phyloP scores from a whole-genome alignment of 371 early-diverging fungal species.

The Rhizopus stolonifer region DNA sequence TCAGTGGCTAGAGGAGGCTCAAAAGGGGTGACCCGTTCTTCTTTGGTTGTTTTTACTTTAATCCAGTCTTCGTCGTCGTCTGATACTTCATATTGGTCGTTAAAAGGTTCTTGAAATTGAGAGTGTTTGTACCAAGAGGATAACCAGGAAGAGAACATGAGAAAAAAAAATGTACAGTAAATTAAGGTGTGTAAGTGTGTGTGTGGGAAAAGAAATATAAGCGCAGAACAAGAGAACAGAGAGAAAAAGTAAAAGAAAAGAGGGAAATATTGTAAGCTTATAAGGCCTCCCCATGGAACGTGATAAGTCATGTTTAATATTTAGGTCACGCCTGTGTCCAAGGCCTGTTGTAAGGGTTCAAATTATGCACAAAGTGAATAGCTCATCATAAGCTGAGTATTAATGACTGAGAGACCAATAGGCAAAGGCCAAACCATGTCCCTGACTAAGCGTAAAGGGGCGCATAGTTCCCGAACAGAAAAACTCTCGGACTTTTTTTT shows the following conservation, averaged over 20 bases:
- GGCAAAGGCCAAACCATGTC: background rate
- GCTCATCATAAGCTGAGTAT: background rate
- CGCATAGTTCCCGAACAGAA: no score
- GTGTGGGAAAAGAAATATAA: background rate
- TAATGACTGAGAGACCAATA: background rate
- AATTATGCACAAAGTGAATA: background rate
- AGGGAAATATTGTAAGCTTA: background rate
- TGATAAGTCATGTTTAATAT: conserved; percentile 1
- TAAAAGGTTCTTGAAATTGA: conserved; percentile 21
- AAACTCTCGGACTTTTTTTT: no score
- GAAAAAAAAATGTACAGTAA: conserved; percentile 6
- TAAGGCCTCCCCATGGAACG: conserved; percentile 1
- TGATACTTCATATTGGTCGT: conserved; percentile 15
- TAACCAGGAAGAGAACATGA: conserved; percentile 24
- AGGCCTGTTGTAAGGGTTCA: no score
- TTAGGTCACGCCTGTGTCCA: background rate
- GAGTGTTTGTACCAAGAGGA: conserved; percentile 24
- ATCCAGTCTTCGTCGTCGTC: conserved; percentile 24
- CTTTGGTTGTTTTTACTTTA: conserved; percentile 15
- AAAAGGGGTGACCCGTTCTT: background rate
- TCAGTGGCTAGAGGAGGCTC: background rate
- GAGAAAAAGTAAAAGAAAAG: background rate
- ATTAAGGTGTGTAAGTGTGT: background rate
- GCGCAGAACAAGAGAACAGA: background rate
- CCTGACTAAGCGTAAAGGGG: no score